Base-by-base conservation (phyloP, 164 flowering plant species). In the Sextonia rubra region DNA sequence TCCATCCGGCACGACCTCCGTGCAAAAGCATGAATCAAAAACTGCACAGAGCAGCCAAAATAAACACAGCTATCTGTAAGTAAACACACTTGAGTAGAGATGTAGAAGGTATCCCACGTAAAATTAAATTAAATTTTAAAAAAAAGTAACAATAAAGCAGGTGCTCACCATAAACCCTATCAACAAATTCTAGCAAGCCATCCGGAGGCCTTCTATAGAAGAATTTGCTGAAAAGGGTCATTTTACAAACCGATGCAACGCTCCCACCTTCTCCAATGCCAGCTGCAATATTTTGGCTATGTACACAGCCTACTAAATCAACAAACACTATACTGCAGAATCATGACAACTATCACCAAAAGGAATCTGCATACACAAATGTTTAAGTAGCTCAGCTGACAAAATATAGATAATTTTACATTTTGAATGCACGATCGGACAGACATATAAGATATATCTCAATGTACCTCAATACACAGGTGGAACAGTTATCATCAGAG, bases 1-100 rank as follows among this genome's bases (percentile, higher is more conserved):
- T 44, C 83, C 99, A 75, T 88, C 95, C 0, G 93, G 90, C 44
- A 96, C 75, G 37, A 88, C 98, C 73, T 96, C 99, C 1, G 98
- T 89, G 4, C 93, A 93, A 68, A 96, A 93, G 76, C 99, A 93
- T 2, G 99, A 91, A 85, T 96, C 99, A 79, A 96, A 91, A 77
- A 96, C 99, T 96, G 94, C 87, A 83, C 24, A 44, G 61, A 60
- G n/a, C 17, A 25, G 60, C 30, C 65, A 63, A 56, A 32, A 60
- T 12, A 29, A 26, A 30, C 24, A 18, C 11, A 47, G 12, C 24
- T 63, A 52, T 61, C 65, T 25, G 29, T 61, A 69, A 48, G 67
- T n/a, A 63, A 74, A 29, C 24, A 58, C 37, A n/a, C 30, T 56
- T 22, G 32, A 66, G 55, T 24, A 20, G 2, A 24, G 24, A n/a